These are phyloP conservation scores for Kodamaea hsintzibuensis DNA, from an alignment of 805 yeast genomes.

Conservation along the genomic window DNA sequence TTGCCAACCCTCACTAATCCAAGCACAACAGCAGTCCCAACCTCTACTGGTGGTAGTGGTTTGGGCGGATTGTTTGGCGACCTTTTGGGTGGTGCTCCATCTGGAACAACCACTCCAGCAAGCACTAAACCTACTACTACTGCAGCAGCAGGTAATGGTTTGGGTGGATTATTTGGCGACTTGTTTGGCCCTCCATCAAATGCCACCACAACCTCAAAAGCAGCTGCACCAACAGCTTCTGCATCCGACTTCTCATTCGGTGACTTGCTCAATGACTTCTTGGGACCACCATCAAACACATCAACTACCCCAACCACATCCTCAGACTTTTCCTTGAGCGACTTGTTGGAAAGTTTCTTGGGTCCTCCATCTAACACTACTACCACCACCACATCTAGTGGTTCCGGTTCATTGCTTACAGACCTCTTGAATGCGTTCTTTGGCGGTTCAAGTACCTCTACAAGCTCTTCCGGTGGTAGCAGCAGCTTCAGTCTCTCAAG, in stretches of 20 bases:
- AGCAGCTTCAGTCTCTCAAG: slow-evolving; percentile 7
- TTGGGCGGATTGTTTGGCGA: slow-evolving; percentile 15
- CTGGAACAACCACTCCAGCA: slow-evolving; percentile 8
- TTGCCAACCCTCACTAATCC: not conserved
- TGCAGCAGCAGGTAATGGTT: slow-evolving; percentile 2
- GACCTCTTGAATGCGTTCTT: slow-evolving; percentile 17
- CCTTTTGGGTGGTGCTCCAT: slow-evolving; percentile 9
- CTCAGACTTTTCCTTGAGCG: slow-evolving; percentile 11
- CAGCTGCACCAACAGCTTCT: slow-evolving; percentile 7
- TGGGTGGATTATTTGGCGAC: slow-evolving; percentile 14
- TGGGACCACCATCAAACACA: slow-evolving; percentile 12
- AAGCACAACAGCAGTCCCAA: not conserved
- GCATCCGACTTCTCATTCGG: slow-evolving; percentile 10
- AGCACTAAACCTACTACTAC: slow-evolving; percentile 11
- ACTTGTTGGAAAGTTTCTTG: slow-evolving; percentile 14
- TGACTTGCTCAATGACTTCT: slow-evolving; percentile 13
- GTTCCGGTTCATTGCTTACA: slow-evolving; percentile 15
- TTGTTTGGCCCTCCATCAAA: slow-evolving; percentile 14
- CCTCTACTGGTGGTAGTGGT: slow-evolving; percentile 6
- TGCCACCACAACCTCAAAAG: slow-evolving; percentile 3
- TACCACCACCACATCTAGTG: slow-evolving; percentile 11
- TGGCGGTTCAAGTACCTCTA: slow-evolving; percentile 13
- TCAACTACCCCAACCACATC: slow-evolving; percentile 13
- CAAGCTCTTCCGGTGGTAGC: slow-evolving; percentile 11
- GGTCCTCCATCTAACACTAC: slow-evolving; percentile 12